A percentile compares a stretch with the other conserved stretches of the same genome.
Conservation (phyloP, 371 early-diverging fungal species). For the Mucor saturninus region DNA sequence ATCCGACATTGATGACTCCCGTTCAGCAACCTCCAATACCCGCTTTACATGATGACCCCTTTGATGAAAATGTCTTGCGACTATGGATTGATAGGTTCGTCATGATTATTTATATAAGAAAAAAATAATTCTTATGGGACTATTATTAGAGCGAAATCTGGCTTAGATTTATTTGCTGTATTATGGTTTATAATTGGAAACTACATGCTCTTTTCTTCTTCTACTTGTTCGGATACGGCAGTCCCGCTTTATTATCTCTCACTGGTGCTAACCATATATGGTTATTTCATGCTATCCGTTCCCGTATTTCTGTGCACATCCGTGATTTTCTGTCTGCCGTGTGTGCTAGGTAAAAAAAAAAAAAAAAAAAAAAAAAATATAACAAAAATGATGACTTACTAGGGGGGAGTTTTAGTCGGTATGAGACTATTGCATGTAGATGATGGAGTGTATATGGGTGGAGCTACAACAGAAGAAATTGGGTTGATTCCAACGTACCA, state of each 20-base stretch:
- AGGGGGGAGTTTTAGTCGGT: slow-evolving; percentile 36
- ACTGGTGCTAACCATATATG: slow-evolving; percentile 63
- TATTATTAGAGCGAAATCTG: slow-evolving; percentile 11
- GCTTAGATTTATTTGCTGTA: slow-evolving; percentile 63
- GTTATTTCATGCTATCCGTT: slow-evolving; percentile 69
- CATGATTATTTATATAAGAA: not conserved
- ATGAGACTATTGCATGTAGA: slow-evolving; percentile 66
- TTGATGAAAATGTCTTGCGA: slow-evolving; percentile 18
- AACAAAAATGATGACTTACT: not conserved
- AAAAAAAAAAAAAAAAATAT: too few species aligned
- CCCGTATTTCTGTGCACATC: slow-evolving; percentile 68
- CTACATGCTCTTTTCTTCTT: slow-evolving; percentile 66
- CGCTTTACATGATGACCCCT: slow-evolving; percentile 3
- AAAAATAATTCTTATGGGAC: not conserved
- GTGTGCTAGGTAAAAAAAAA: slow-evolving; percentile 64
- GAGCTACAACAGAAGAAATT: slow-evolving; percentile 65
- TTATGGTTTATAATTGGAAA: slow-evolving; percentile 78
- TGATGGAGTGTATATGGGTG: slow-evolving; percentile 63
- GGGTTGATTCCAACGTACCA: slow-evolving; percentile 56
- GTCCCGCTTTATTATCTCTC: slow-evolving; percentile 65
- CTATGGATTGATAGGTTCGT: slow-evolving; percentile 35
- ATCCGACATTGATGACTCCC: slow-evolving; percentile 27
- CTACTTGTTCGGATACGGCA: slow-evolving; percentile 56
- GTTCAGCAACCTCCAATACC: slow-evolving; percentile 7
- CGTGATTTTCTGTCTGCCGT: slow-evolving; percentile 69